Percentiles rank a stretch among this genome's conserved stretches.
Evolutionary conservation across 129 eudicot species (phyloP).

Genomic region (Escallonia herrerae): DNA sequence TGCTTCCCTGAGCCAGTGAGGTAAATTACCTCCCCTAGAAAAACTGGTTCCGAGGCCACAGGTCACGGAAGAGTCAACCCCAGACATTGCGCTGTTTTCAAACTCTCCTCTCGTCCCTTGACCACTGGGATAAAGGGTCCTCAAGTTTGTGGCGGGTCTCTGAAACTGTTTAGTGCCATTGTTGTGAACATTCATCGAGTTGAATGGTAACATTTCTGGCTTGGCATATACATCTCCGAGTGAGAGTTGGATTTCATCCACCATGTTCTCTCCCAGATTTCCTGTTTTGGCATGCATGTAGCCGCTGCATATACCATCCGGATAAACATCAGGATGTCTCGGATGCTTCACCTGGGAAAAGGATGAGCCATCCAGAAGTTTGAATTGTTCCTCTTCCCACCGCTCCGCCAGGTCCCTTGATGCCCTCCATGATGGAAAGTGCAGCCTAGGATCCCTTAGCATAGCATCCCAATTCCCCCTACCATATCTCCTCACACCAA

Average conservation of each 20-base stretch:
- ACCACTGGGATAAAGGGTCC: constrained; percentile 6
- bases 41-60: constrained; percentile 10
- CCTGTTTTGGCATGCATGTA: constrained; percentile 11
- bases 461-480: constrained; percentile 67
- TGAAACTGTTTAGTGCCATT: constrained; percentile 15
- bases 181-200: constrained; percentile 6
- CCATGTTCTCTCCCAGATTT: constrained; percentile 8
- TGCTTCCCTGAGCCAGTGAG: constrained; percentile 64
- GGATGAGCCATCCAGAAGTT: constrained; percentile 26
- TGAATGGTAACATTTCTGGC: background rate
- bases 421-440: constrained; percentile 50
- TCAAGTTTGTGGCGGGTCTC: background rate
- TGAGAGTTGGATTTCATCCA: constrained; percentile 37
- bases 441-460: constrained; percentile 53
- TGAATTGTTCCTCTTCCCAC: constrained; percentile 62
- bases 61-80: constrained; percentile 15
- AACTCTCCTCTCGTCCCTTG: background rate
- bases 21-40: constrained; percentile 21
- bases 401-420: constrained; percentile 53
- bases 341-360: constrained; percentile 18
- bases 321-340: constrained; percentile 3
- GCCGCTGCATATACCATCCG: background rate
- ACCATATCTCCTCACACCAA: constrained; percentile 75
- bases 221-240: constrained; percentile 28
- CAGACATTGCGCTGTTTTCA: constrained; percentile 11